phyloP scores from a whole-genome alignment of 1,284 basidiomycete species.

The Cutaneotrichosporon sp. region DNA sequence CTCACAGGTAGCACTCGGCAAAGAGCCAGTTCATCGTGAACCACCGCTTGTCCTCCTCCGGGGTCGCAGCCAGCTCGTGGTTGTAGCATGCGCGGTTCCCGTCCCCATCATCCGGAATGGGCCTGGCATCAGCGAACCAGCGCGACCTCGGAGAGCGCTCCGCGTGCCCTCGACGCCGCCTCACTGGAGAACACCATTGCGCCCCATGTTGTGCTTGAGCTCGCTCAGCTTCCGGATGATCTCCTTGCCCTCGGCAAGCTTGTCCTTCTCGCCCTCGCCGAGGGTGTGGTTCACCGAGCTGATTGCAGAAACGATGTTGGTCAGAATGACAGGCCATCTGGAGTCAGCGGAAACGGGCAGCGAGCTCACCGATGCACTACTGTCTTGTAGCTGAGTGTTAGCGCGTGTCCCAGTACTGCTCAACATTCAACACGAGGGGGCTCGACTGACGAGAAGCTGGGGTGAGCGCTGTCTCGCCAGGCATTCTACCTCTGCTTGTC shows the following conservation, averaged over 20 bases:
- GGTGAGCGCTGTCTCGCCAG: not conserved
- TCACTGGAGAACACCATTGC: slow-evolving; percentile 73
- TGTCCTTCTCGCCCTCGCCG: slow-evolving; percentile 41
- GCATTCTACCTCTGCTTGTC: slow-evolving; percentile 49
- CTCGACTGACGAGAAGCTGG: slow-evolving; percentile 45
- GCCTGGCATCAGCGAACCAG: slow-evolving; percentile 54
- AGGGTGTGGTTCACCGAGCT: slow-evolving; percentile 63
- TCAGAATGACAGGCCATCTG: slow-evolving; percentile 85
- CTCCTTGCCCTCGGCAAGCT: slow-evolving; percentile 67
- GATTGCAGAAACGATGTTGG: slow-evolving; percentile 72
- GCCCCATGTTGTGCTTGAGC: slow-evolving; percentile 86
- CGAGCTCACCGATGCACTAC: slow-evolving; percentile 26
- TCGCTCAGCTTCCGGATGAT: slow-evolving; percentile 78
- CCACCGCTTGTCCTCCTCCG: slow-evolving; percentile 71
- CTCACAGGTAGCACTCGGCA: slow-evolving; percentile 73
- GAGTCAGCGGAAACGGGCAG: slow-evolving; percentile 43
- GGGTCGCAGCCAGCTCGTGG: slow-evolving; percentile 62
- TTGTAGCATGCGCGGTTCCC: slow-evolving; percentile 72
- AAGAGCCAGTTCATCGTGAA: slow-evolving; percentile 90
- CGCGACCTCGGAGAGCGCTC: not conserved
- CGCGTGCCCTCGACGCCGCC: slow-evolving; percentile 38
- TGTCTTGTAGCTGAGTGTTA: slow-evolving; percentile 42
- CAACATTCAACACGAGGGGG: not conserved
- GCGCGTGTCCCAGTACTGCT: not conserved
- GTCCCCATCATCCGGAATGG: slow-evolving; percentile 71